A percentile compares a stretch with the other conserved stretches of the same genome.
Conservation (phyloP, 768 basidiomycete species). For the Mycena vitilis region DNA sequence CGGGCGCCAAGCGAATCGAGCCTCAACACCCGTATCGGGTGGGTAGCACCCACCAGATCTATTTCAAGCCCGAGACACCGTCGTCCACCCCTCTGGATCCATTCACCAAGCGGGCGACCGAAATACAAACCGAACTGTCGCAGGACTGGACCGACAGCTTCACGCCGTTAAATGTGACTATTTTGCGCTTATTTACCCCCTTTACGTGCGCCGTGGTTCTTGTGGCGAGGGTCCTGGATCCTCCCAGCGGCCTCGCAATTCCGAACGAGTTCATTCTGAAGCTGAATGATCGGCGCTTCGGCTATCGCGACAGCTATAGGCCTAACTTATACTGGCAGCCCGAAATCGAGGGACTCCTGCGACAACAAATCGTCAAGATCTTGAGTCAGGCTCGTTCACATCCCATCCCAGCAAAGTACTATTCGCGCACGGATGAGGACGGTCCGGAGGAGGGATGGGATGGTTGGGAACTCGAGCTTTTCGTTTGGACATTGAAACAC, state of each 20-base stretch:
- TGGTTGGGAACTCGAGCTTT: slow-evolving; percentile 6
- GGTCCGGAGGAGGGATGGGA: not conserved
- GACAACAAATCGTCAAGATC: not conserved
- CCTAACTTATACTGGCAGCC: slow-evolving; percentile 1
- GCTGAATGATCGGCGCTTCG: slow-evolving; percentile 7
- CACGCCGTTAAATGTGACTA: not conserved
- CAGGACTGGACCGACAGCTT: slow-evolving; percentile 1
- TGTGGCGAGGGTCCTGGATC: not conserved
- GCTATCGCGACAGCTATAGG: not conserved
- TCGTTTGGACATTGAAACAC: not conserved
- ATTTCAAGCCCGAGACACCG: no score
- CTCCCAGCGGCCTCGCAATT: not conserved
- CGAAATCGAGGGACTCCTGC: not conserved
- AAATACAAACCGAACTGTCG: not conserved
- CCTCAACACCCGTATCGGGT: no score
- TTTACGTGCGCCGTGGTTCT: slow-evolving; percentile 2
- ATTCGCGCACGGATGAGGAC: not conserved
- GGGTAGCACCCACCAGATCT: no score
- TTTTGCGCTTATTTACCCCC: not conserved
- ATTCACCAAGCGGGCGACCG: not conserved
- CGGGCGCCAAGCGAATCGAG: no score
- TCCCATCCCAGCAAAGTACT: not conserved
- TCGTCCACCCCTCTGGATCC: no score
- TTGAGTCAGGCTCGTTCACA: not conserved
- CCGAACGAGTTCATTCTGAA: slow-evolving; percentile 5